Percentiles rank a stretch among this genome's conserved stretches.
Evolutionary conservation across 805 yeast species (phyloP).

Genomic region (Pichia membranifaciens): DNA sequence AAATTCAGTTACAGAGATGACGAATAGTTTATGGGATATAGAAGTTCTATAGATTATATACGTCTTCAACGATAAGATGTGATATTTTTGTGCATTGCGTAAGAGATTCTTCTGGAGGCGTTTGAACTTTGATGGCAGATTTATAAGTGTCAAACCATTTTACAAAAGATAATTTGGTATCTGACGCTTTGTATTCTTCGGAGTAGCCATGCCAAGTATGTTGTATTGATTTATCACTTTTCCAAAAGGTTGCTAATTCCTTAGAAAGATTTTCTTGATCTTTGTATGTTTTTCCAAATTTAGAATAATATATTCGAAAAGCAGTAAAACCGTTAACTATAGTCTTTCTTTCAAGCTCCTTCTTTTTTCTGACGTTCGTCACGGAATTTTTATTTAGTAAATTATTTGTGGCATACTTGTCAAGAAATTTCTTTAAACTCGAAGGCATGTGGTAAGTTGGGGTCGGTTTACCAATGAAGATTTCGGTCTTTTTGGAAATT

Average conservation of each 20-base stretch:
- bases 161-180: slow-evolving; percentile 10
- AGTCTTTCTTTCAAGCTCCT: slow-evolving; percentile 1
- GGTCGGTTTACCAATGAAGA: slow-evolving; percentile 4
- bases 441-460: not conserved
- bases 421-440: not conserved
- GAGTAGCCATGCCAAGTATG: slow-evolving; percentile 30
- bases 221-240: slow-evolving; percentile 21
- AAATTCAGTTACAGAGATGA: slow-evolving; percentile 66
- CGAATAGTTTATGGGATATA: slow-evolving; percentile 21
- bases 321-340: slow-evolving; percentile 26
- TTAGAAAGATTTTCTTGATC: slow-evolving; percentile 21
- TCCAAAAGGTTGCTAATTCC: slow-evolving; percentile 28
- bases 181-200: slow-evolving; percentile 24
- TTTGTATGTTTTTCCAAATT: slow-evolving; percentile 17
- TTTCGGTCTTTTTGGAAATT: not conserved
- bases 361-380: not conserved
- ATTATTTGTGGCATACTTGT: slow-evolving; percentile 5
- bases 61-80: slow-evolving; percentile 19
- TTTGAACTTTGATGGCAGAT: not conserved
- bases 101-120: slow-evolving; percentile 1
- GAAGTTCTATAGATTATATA: not conserved
- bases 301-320: slow-evolving; percentile 27
- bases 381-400: too few species aligned
- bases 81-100: slow-evolving; percentile 12
- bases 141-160: slow-evolving; percentile 18